phyloP scores from a whole-genome alignment of 78 protist genomes.

The Anaeramoeba ignava region DNA sequence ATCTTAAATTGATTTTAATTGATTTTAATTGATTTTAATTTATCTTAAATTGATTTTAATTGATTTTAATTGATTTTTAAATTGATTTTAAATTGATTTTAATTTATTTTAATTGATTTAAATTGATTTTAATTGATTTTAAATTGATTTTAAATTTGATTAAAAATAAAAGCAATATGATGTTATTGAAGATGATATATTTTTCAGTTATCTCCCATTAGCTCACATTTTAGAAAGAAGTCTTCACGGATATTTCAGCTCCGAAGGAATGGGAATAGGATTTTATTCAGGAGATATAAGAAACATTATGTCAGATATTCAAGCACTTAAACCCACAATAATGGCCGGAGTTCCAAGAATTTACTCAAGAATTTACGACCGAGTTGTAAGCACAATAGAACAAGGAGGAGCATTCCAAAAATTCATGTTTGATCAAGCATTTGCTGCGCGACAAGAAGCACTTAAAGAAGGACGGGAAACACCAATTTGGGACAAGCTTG shows the following conservation, averaged over 20 bases:
- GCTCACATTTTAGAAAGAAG: slow-evolving; percentile 13
- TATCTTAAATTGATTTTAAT: no score
- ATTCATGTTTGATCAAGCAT: neutral
- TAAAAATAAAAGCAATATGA: no score
- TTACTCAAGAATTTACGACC: slow-evolving; percentile 17
- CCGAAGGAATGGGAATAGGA: slow-evolving; percentile 29
- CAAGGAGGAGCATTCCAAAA: neutral
- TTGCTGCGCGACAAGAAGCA: no score
- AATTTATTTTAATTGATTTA: no score
- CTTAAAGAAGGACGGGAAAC: neutral
- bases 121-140: no score
- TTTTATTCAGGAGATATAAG: slow-evolving; percentile 22
- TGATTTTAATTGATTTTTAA: no score
- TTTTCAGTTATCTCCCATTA: slow-evolving; percentile 6
- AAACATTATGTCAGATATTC: slow-evolving; percentile 48
- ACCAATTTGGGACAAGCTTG: slow-evolving; percentile 5
- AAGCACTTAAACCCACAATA: slow-evolving; percentile 67
- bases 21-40: no score
- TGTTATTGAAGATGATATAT: neutral
- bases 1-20: no score
- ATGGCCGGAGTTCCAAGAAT: slow-evolving; percentile 31
- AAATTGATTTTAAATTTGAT: no score
- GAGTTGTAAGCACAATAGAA: neutral
- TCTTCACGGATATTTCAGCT: neutral
- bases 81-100: no score